A percentile compares a stretch with the other conserved stretches of the same genome.
phyloP scores from a whole-genome alignment of 371 early-diverging fungal species.

The Actinomortierella wolfii region DNA sequence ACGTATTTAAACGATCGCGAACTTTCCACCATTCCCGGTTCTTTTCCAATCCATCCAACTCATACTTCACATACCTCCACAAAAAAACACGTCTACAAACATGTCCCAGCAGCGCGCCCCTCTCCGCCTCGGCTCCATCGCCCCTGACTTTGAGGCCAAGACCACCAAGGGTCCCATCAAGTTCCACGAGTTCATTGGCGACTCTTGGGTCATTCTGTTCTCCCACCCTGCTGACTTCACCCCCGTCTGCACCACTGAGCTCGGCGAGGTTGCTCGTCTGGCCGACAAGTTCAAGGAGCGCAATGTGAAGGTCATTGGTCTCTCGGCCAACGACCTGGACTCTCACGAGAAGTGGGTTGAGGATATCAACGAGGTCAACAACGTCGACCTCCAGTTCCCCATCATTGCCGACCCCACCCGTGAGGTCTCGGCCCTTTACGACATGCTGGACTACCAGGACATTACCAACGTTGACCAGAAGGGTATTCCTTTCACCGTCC shows the following conservation, averaged over 20 bases:
- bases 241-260: constrained; percentile 96
- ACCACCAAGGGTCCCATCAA: constrained; percentile 88
- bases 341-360: constrained; percentile 88
- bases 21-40: not conserved
- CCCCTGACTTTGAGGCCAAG: constrained; percentile 77
- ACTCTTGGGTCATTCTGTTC: constrained; percentile 91
- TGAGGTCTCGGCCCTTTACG: constrained; percentile 84
- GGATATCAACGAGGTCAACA: constrained; percentile 88
- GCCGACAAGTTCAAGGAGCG: constrained; percentile 77
- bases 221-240: constrained; percentile 97
- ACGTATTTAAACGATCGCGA: no score
- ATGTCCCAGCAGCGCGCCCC: constrained; percentile 26
- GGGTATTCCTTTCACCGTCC: constrained; percentile 94
- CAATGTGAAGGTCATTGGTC: constrained; percentile 90
- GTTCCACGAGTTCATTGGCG: constrained; percentile 88
- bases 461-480: constrained; percentile 84
- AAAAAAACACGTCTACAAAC: not conserved
- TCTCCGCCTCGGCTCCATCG: constrained; percentile 52
- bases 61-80: not conserved
- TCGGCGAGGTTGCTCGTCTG: constrained; percentile 88
- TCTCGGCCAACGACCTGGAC: constrained; percentile 84
- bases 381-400: constrained; percentile 82
- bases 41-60: constrained; percentile 3
- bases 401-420: constrained; percentile 92
- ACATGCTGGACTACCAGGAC: constrained; percentile 95